Percentiles rank a stretch among this genome's conserved stretches.
Evolutionary conservation across 2,329 filamentous ascomycete species (phyloP).

Genomic region (Curvularia sp.): DNA sequence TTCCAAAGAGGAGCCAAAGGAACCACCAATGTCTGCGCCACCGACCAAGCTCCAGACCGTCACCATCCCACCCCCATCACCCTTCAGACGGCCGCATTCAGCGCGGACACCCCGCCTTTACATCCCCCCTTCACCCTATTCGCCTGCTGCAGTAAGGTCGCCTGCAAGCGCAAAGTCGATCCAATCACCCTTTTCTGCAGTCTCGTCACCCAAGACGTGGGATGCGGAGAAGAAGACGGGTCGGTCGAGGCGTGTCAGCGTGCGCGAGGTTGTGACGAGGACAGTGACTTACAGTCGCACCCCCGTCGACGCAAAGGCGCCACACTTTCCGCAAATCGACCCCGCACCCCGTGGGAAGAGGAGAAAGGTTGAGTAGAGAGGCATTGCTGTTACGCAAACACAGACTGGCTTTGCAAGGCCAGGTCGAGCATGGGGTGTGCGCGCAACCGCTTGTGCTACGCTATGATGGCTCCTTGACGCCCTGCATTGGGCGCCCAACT

Average conservation of each 20-base stretch:
- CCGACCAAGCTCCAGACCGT: constrained; percentile 60
- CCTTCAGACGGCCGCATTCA: constrained; percentile 69
- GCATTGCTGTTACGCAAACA: constrained; percentile 27
- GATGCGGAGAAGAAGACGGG: constrained; percentile 72
- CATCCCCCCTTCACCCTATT: constrained; percentile 79
- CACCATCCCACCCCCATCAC: constrained; percentile 66
- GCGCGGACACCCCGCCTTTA: constrained; percentile 70
- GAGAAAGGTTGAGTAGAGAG: constrained; percentile 69
- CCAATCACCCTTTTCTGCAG: constrained; percentile 75
- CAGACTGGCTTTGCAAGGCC: constrained; percentile 12
- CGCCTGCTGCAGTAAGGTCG: constrained; percentile 67
- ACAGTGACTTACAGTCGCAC: constrained; percentile 85
- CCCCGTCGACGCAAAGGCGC: constrained; percentile 50
- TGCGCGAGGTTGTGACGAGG: constrained; percentile 90
- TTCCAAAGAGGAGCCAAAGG: constrained; percentile 35
- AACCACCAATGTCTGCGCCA: constrained; percentile 54
- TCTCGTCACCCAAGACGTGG: constrained; percentile 78
- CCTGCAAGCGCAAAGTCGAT: constrained; percentile 66
- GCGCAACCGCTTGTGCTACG: constrained; percentile 35
- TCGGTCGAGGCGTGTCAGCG: constrained; percentile 68
- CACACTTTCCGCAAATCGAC: constrained; percentile 70
- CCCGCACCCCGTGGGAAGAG: constrained; percentile 92
- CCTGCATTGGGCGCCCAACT: constrained; percentile 31
- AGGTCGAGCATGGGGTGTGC: constrained; percentile 35
- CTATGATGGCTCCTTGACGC: constrained; percentile 23